These are phyloP conservation scores for Pseudoturritis turrita DNA, from an alignment of 345 rosid genomes.

Conservation along the genomic window DNA sequence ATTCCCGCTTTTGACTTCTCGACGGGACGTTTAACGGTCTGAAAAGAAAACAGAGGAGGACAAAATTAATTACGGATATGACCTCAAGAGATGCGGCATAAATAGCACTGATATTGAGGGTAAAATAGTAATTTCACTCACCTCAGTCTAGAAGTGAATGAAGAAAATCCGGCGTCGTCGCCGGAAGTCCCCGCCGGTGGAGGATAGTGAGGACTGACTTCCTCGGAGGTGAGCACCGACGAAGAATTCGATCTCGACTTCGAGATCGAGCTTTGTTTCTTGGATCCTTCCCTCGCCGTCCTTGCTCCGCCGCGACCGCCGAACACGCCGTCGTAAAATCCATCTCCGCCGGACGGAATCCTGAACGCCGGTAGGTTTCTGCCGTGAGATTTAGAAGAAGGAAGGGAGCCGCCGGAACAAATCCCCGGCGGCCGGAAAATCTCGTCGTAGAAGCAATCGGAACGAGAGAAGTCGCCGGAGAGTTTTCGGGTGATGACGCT, in stretches of 20 bases:
- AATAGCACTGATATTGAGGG: background rate
- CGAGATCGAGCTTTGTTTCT: constrained; percentile 28
- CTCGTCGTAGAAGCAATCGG: constrained; percentile 62
- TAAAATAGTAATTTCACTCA: background rate
- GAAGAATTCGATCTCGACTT: constrained; percentile 62
- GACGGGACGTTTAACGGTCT: constrained; percentile 79
- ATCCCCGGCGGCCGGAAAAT: constrained; percentile 50
- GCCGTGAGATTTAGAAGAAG: constrained; percentile 41
- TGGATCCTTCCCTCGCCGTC: constrained; percentile 46
- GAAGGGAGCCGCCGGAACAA: background rate
- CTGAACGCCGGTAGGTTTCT: constrained; percentile 59
- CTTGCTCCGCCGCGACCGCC: constrained; percentile 30
- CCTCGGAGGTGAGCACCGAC: constrained; percentile 76
- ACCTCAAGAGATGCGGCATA: background rate
- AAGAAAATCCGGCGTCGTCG: constrained; percentile 63
- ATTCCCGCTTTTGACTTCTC: constrained; percentile 37
- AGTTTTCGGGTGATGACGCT: constrained; percentile 54
- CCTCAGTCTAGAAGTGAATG: constrained; percentile 88
- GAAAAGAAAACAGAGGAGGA: background rate
- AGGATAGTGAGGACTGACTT: constrained; percentile 67
- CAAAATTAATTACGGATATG: background rate
- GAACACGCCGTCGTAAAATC: constrained; percentile 66
- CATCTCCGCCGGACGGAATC: constrained; percentile 52
- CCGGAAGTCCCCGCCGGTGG: constrained; percentile 31
- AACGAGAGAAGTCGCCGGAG: constrained; percentile 50